phyloP scores from a whole-genome alignment of 257 asterid genomes.

The Solanum pimpinellifolium region DNA sequence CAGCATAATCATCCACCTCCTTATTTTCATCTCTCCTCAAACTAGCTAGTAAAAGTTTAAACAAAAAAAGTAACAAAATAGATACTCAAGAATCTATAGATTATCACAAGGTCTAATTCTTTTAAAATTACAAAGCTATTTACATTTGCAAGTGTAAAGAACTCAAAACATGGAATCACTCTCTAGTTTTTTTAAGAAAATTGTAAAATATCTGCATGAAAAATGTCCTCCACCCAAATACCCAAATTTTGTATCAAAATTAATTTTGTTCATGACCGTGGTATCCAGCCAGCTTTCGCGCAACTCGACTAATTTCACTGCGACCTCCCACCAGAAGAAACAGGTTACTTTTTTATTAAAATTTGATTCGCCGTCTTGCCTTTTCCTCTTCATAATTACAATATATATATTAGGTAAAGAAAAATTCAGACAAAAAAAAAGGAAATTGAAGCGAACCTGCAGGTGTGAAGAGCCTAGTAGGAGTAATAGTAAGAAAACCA shows the following conservation, averaged over 20 bases:
- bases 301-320: background rate
- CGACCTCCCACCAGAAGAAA: background rate
- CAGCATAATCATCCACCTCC: constrained; percentile 14
- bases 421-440: background rate
- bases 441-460: background rate
- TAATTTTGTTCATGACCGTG: background rate
- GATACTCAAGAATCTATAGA: background rate
- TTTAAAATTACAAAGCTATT: background rate
- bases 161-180: background rate
- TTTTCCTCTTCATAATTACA: background rate
- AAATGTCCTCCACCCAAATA: background rate
- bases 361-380: background rate
- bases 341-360: background rate
- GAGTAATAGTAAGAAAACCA: background rate
- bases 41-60: constrained; percentile 2
- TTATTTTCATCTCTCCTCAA: constrained; percentile 10
- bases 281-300: background rate
- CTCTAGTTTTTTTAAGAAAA: background rate
- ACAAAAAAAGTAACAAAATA: background rate
- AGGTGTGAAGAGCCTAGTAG: background rate
- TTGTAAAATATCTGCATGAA: background rate
- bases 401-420: background rate
- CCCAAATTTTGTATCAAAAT: background rate
- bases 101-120: background rate
- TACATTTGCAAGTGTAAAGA: background rate